Base-by-base conservation (phyloP, 441 rosid species). In the Bocquillonia castaneifolia region DNA sequence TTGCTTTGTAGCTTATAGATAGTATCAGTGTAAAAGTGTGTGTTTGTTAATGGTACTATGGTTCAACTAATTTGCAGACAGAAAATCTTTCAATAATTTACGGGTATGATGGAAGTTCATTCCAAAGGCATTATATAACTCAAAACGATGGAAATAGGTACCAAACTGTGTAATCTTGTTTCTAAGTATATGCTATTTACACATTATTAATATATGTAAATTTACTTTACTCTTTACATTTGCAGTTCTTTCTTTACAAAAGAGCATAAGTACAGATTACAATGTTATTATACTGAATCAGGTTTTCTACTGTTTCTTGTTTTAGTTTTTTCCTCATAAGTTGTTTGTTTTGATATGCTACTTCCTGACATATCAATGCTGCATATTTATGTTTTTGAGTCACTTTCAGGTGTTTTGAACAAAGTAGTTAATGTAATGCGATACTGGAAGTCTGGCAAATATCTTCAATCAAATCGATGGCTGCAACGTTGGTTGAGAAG, bases 401-500 rank as follows among this genome's bases (percentile, higher is more conserved):
- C 55, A 74, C 45, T 77, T 72, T 18, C 81, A 91, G 97, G 91
- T 80, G 60, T 73, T 63, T 63, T 94, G 70, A 76, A 73, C 57
- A 83, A 82, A 64, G 59, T 76, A 20, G 76, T 88, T 58, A 74
- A 84, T 31, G 75, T 86, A 58, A 61, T 63, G 17, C 83, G 83
- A 73, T 91, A 80, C 76, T 94, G 97, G 97, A 91, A 83, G 78
- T 51, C 77, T 62, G 52, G 61, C 15, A 94, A 85, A 81, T 86
- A 82, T 65, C 85, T 80, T 64, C 91, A 85, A 61, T 75, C 81
- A 47, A 91, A 85, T 68, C 76, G 63, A 34, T 86, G 94, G 92
- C 85, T 91, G 53, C 84, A 78, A 45, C 61, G 73, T 55, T 91
- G 97, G 97, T 73, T 89, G 82, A 87, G 70, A 81, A 90, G 96